Percentiles rank a stretch among this genome's conserved stretches.
phyloP scores from a whole-genome alignment of 768 basidiomycete genomes.

The Lentinula lateritia region DNA sequence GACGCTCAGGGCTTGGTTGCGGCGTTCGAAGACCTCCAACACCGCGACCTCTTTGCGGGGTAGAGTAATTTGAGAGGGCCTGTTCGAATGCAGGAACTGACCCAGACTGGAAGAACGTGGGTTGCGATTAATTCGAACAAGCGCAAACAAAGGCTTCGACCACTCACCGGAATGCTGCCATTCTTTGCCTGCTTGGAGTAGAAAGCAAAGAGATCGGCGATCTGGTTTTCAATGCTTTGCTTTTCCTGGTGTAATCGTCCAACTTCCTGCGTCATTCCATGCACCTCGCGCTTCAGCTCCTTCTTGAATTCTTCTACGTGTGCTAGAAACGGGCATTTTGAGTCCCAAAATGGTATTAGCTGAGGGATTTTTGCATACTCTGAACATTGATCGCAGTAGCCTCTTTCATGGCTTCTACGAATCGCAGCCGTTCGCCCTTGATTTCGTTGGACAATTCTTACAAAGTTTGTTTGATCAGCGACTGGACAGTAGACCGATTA shows the following conservation, averaged over 20 bases:
- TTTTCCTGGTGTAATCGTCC: conserved; percentile 60
- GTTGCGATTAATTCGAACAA: not conserved
- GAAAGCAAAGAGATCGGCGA: conserved; percentile 68
- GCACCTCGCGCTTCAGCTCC: conserved; percentile 69
- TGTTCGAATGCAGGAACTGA: not conserved
- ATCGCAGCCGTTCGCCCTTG: conserved; percentile 76
- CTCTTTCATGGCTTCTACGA: conserved; percentile 94
- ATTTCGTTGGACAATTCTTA: conserved; percentile 75
- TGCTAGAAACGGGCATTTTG: conserved; percentile 32
- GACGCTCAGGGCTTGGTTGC: not conserved
- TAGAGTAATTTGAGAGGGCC: not conserved
- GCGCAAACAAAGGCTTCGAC: not conserved
- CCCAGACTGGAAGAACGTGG: not conserved
- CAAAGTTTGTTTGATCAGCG: not conserved
- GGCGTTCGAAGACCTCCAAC: conserved; percentile 3
- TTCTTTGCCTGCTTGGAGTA: conserved; percentile 59
- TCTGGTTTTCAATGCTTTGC: conserved; percentile 61
- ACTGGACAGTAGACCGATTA: not conserved
- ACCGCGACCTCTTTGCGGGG: not conserved
- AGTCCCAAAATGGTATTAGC: not conserved
- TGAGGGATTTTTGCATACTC: conserved; percentile 31
- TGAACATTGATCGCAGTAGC: conserved; percentile 86
- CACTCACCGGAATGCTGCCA: conserved; percentile 11
- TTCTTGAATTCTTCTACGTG: conserved; percentile 89
- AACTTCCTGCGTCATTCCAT: conserved; percentile 70